Conservation (phyloP, 2,329 filamentous ascomycete genomes). For the Orbilia ellipsospora region DNA sequence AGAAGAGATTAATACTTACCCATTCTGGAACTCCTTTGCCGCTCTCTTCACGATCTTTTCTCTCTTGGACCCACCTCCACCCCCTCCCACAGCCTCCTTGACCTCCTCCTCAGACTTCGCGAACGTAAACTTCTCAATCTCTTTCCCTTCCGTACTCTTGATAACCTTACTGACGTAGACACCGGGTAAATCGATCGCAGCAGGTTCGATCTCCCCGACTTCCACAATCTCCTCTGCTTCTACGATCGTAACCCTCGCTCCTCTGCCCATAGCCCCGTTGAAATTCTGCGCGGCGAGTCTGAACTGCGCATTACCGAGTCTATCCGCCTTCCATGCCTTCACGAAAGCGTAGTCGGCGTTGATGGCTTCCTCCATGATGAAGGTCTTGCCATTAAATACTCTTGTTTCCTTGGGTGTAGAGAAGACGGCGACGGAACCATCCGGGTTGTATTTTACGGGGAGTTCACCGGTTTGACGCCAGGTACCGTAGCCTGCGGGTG, state of each 20-base stretch:
- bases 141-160: slow-evolving; percentile 76
- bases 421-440: slow-evolving; percentile 72
- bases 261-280: slow-evolving; percentile 82
- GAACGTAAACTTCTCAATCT: slow-evolving; percentile 76
- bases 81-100: slow-evolving; percentile 62
- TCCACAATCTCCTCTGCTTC: slow-evolving; percentile 87
- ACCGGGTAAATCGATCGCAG: slow-evolving; percentile 80
- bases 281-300: slow-evolving; percentile 81
- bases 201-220: slow-evolving; percentile 76
- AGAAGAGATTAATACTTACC: slow-evolving; percentile 63
- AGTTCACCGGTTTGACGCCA: slow-evolving; percentile 76
- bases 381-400: slow-evolving; percentile 77
- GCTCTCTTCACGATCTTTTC: slow-evolving; percentile 80
- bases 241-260: slow-evolving; percentile 79
- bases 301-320: slow-evolving; percentile 82
- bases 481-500: slow-evolving; percentile 77
- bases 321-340: slow-evolving; percentile 79
- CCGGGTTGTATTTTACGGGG: slow-evolving; percentile 71
- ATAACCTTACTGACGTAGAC: slow-evolving; percentile 87
- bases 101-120: slow-evolving; percentile 63
- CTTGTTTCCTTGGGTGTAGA: slow-evolving; percentile 76
- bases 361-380: slow-evolving; percentile 81
- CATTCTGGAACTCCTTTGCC: slow-evolving; percentile 82
- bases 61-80: slow-evolving; percentile 68
- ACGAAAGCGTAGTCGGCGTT: slow-evolving; percentile 81